These are phyloP conservation scores for Fragosphaeria purpurea DNA, from an alignment of 2,329 filamentous ascomycete species.

Conservation along the genomic window DNA sequence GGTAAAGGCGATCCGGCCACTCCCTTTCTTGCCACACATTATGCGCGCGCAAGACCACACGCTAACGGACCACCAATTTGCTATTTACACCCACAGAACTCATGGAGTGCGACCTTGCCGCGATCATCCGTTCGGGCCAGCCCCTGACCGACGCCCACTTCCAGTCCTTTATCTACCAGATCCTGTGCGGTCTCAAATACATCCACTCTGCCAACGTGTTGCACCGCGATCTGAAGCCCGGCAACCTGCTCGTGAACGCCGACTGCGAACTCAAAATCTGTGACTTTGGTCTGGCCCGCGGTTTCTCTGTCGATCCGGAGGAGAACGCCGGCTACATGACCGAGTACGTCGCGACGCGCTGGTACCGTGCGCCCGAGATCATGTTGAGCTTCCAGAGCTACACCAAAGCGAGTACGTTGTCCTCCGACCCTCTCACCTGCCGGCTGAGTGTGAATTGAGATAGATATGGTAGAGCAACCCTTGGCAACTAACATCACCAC, in stretches of 20 bases:
- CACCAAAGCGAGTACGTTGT: conserved; percentile 92
- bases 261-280: conserved; percentile 99
- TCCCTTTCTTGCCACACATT: background rate
- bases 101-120: conserved; percentile 98
- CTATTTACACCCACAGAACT: conserved; percentile 51
- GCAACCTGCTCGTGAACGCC: conserved; percentile 94
- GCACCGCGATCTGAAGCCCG: conserved; percentile 93
- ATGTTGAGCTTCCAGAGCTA: conserved; percentile 99
- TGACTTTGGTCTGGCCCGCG: conserved; percentile 92
- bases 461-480: no score
- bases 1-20: conserved; percentile 44
- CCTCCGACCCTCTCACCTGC: no score
- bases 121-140: conserved; percentile 95
- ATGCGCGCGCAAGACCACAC: background rate
- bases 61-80: conserved; percentile 6
- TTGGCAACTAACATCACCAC: background rate
- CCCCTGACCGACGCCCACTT: conserved; percentile 97
- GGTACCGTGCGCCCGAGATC: conserved; percentile 92
- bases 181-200: conserved; percentile 96
- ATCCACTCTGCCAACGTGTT: conserved; percentile 98
- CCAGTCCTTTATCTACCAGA: conserved; percentile 99
- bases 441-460: no score
- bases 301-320: conserved; percentile 93
- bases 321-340: conserved; percentile 99
- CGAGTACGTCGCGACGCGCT: conserved; percentile 95